Evolutionary conservation across 257 asterid genomes (phyloP), one percentile per base, ranked within the genome.

Genomic region (Nicotiana knightiana): DNA sequence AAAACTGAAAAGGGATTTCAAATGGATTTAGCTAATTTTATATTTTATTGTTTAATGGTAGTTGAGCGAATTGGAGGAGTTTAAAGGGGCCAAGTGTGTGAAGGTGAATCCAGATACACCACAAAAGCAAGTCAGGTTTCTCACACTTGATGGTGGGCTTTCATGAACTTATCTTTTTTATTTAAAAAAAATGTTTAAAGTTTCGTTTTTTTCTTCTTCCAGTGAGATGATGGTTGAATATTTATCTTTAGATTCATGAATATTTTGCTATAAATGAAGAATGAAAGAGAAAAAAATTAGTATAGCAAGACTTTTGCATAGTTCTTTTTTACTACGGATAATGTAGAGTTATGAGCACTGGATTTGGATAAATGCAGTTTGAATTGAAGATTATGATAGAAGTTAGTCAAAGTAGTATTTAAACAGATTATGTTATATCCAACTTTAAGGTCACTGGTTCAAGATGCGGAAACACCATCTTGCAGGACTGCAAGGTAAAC

Each of bases 81-180:
- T 93, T 82, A 91, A 89, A 84, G 85, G 77, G 87, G 96, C 98
- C 10, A 84, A 88, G 10, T 95, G 97, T 85, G 98, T 95, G 88
- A 95, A 95, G 83, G 97, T 95, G 65, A 95, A 95, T 87, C 99
- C 99, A 70, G 99, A 95, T 81, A 93, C 97, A 6, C 98, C 99
- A 4, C 98, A 95, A 81, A 95, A 92, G 84, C 98, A 93, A 92
- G 93, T 92, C 85, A 89, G 99, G 87, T 90, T 95, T 86, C 97
- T 93, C 88, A 91, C 97, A 18, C 97, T 95, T 79, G 79, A 89
- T 67, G 97, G 98, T 94, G 54, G 67, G 94, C 87, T 66, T 17
- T 59, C 35, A 10, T 39, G 1, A 28, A 67, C 24, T 46, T 18
- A 67, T 37, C 0, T 43, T 43, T 0, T 30, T 68, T 10, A 5